Percentiles rank a stretch among this genome's conserved stretches.
Evolutionary conservation across 495 filamentous ascomycete species (phyloP).

Genomic region (Elasticomyces elasticus): DNA sequence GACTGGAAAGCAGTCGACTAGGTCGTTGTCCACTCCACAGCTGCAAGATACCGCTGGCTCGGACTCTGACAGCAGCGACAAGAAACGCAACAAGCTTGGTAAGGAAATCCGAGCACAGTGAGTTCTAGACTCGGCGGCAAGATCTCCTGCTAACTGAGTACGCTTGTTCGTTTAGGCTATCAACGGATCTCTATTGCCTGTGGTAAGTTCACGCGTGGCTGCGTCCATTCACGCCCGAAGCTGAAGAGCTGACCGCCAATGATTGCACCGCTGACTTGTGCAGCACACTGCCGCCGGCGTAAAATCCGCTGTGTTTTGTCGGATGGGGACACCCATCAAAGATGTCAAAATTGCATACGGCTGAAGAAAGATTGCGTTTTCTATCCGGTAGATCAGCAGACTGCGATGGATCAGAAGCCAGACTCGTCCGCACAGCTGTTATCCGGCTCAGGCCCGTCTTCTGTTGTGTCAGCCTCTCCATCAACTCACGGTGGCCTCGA

Average conservation of each 20-base stretch:
- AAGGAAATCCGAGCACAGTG: too few relatives aligned
- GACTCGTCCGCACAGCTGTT: constrained; percentile 11
- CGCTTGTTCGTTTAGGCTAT: too few relatives aligned
- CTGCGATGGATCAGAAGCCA: constrained; percentile 34
- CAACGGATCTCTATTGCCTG: constrained; percentile 95
- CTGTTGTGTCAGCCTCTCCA: constrained; percentile 25
- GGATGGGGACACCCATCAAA: constrained; percentile 64
- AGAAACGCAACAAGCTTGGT: constrained; percentile 91
- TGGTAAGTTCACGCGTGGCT: too few relatives aligned
- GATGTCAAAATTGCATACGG: constrained; percentile 92
- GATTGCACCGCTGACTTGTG: constrained; percentile 1
- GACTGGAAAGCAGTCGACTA: not conserved
- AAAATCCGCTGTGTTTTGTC: constrained; percentile 90
- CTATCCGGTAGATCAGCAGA: constrained; percentile 81
- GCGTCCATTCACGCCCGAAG: not conserved
- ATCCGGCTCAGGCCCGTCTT: constrained; percentile 15
- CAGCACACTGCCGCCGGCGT: constrained; percentile 86
- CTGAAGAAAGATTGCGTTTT: constrained; percentile 95
- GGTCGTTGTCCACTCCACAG: constrained; percentile 13
- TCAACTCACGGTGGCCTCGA: constrained; percentile 5
- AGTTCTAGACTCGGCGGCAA: too few relatives aligned
- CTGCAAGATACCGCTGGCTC: constrained; percentile 14
- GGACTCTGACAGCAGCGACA: constrained; percentile 52
- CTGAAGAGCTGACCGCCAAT: not conserved
- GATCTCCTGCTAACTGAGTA: too few relatives aligned